Evolutionary conservation across 2,329 filamentous ascomycete genomes (phyloP), one percentile per base, ranked within the genome.

Genomic region (Calonectria naviculata): DNA sequence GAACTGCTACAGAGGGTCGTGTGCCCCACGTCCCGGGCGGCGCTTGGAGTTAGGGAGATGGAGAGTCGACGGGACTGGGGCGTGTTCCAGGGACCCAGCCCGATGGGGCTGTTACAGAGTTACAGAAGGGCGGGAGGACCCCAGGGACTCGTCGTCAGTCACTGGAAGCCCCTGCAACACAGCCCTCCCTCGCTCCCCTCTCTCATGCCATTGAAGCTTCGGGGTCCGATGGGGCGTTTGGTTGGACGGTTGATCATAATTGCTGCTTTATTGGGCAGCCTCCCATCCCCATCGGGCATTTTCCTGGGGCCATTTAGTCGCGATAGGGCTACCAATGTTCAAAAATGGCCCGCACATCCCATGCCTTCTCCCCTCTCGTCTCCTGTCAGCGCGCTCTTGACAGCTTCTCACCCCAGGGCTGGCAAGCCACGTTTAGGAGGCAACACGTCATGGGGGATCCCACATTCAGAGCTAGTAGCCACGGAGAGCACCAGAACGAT

Each of bases 11-110:
- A 31, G 63, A 69, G 62, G 56, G 72, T 70, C 71, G 66, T 71
- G 64, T 74, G 73, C 71, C 73, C 73, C 73, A 74, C 71, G 73
- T 67, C 68, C 61, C 71, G 65, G 71, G 54, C 64, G 65, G 66
- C 68, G 49, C 73, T 71, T 73, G 60, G 68, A 70, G 70, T 73
- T 66, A 74, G 66, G 68, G 64, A 71, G 70, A 71, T 49, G 70
- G 65, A 64, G 63, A 63, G 44, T 47, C 36, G 56, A 61, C 26
- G 61, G 52, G 67, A 61, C 34, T 63, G 44, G 67, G 64, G 64
- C 28, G 36, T 60, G 64, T 36, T 38, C 63, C 64, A 49, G 65
- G 64, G 65, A 60, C 42, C 54, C 54, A 67, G 65, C 52, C 42
- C 28, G 42, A 67, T 49, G 42, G 54, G 68, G 68, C 38, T 28